Evolutionary conservation across 2,329 filamentous ascomycete genomes (phyloP), one percentile per base, ranked within the genome.

Genomic region (Fusarium metavorans): DNA sequence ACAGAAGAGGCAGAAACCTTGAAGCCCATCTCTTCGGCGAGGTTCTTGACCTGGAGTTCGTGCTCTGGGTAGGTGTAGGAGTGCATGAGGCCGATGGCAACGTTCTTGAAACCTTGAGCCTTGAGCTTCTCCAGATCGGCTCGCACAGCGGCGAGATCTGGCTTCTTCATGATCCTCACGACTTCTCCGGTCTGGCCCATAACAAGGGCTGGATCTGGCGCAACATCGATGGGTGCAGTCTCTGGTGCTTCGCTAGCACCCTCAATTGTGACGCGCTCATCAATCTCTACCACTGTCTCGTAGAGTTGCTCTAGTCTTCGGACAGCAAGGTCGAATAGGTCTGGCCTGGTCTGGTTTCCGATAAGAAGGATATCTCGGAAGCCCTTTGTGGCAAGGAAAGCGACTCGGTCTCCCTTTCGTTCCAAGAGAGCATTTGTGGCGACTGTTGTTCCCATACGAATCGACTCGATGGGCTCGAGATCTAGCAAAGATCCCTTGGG

Each of bases 381-480:
- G 0, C 93, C 93, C 66, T 90, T 91, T 2, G 92, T 94, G 0
- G 92, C 91, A 2, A 95, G 86, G 77, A 95, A 87, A 0, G 92
- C 93, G 73, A 93, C 92, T 43, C 88, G 88, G 76, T 94, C 92
- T 27, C 93, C 93, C 80, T 94, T 94, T 45, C 92, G 84, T 79
- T 95, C 93, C 2, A 95, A 83, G n/a, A 95, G 83, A 2, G 93
- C 93, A 80, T 95, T 95, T 0, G 93, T 95, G 2, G 93, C 93
- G 3, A 95, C 93, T 0, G 93, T 95, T 1, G 93, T 95, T n/a
- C 93, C 93, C 92, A 94, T 94, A 25, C 93, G 90, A 77, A 94
- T 94, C 66, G 90, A 92, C 79, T 93, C 91, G 41, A 85, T 81
- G 13, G 81, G 77, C 0, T 79, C 80, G 2, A 83, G 79, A 13